Conservation (phyloP, 2,329 filamentous ascomycete genomes). For the Phyllosticta citrichinensis region DNA sequence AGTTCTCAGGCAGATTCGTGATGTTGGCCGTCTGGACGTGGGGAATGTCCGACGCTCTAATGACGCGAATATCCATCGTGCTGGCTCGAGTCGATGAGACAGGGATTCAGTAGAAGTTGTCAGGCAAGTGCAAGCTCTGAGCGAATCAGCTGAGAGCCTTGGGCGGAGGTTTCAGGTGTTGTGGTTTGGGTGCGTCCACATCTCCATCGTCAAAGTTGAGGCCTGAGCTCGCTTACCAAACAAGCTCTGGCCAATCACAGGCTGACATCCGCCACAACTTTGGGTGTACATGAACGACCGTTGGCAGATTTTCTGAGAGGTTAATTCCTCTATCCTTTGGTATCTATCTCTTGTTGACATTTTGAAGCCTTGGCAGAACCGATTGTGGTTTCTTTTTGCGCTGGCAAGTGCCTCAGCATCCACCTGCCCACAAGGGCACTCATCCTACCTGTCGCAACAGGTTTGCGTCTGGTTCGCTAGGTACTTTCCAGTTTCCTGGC, state of each 20-base stretch:
- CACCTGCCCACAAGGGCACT: too few species aligned
- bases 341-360: background rate
- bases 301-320: too few species aligned
- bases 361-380: too few species aligned
- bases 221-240: background rate
- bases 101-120: background rate
- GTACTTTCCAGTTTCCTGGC: too few species aligned
- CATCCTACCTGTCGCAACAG: too few species aligned
- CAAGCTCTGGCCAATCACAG: background rate
- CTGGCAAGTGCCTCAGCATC: too few species aligned
- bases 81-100: background rate
- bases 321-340: too few species aligned
- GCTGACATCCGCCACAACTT: background rate
- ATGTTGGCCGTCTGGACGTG: conserved; percentile 97
- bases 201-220: background rate
- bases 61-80: conserved; percentile 79
- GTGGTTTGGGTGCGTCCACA: background rate
- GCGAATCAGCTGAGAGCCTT: background rate
- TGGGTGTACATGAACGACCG: background rate
- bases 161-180: background rate
- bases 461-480: too few species aligned
- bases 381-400: too few species aligned
- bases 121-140: background rate
- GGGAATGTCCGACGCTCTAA: conserved; percentile 73
- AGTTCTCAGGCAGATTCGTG: conserved; percentile 98